Evolutionary conservation across 2,329 filamentous ascomycete species (phyloP).

Genomic region (Paecilomyces formosus): DNA sequence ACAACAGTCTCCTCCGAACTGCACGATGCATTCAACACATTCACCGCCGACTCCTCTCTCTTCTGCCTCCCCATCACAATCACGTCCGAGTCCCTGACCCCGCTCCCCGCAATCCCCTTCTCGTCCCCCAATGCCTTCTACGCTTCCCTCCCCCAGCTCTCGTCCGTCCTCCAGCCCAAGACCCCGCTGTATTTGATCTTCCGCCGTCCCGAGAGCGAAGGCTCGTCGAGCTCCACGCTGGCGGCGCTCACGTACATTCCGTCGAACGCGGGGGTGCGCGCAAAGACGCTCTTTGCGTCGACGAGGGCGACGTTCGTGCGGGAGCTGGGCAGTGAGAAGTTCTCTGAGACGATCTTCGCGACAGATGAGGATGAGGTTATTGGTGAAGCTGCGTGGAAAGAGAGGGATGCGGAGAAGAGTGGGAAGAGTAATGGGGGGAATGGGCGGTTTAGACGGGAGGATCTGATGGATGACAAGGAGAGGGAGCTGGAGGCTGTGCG

Average conservation of each 20-base stretch:
- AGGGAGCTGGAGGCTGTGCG: slow-evolving; percentile 49
- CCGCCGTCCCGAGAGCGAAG: slow-evolving; percentile 37
- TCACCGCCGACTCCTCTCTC: slow-evolving; percentile 31
- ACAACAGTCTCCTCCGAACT: slow-evolving; percentile 38
- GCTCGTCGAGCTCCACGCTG: slow-evolving; percentile 12
- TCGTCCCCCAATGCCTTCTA: slow-evolving; percentile 40
- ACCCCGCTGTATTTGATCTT: slow-evolving; percentile 55
- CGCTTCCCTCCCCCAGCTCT: slow-evolving; percentile 43
- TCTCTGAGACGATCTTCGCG: slow-evolving; percentile 51
- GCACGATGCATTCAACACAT: slow-evolving; percentile 38
- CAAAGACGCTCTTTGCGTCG: slow-evolving; percentile 61
- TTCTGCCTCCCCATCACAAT: slow-evolving; percentile 43
- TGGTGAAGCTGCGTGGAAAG: slow-evolving; percentile 45
- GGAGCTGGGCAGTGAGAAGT: slow-evolving; percentile 56
- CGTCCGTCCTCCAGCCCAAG: slow-evolving; percentile 46
- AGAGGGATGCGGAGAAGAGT: slow-evolving; percentile 41
- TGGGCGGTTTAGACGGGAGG: slow-evolving; percentile 29
- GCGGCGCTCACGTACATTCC: slow-evolving; percentile 58
- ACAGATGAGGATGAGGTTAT: slow-evolving; percentile 53
- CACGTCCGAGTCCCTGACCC: slow-evolving; percentile 35
- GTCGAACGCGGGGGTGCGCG: slow-evolving; percentile 54
- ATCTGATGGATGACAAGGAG: slow-evolving; percentile 57
- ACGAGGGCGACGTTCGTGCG: slow-evolving; percentile 54
- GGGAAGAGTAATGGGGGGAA: slow-evolving; percentile 8
- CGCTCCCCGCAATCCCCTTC: slow-evolving; percentile 33